Base-by-base conservation (phyloP, 106 monocot genomes). In the Acanthochlamys bracteata region DNA sequence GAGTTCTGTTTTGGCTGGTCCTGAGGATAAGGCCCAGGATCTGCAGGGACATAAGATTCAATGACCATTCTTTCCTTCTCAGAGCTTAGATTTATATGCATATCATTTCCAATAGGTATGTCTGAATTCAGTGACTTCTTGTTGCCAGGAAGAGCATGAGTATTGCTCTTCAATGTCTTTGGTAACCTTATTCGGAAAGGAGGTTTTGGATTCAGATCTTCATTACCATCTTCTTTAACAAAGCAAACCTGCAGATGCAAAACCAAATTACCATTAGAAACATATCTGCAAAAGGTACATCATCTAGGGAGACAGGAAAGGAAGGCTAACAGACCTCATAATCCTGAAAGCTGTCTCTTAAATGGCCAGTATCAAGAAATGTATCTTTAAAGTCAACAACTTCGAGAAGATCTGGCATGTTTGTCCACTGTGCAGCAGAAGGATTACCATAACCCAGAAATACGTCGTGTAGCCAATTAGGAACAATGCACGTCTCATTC, bases 391-490 rank as follows among this genome's bases (percentile, higher is more conserved):
- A 92, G 72, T 98, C 98, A 43, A 98, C 85, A 40, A 71, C 71
- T 73, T 89, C 88, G 41, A 98, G 80, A 76, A 92, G 81, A 81
- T 92, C 88, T 58, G 98, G 92, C 98, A 98, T 98, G 68, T 98
- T 98, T 74, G 69, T 83, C 98, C 98, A 98, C 24, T 88, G 88
- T 57, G 98, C 98, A 75, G 98, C 92, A 77, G 98, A 98, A 59
- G 98, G 98, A 74, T 88, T 86, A 65, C 98, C 98, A 78, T 98
- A 98, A 63, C 98, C 98, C 82, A 98, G 74, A 73, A 98, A 98
- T 64, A 92, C 75, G 49, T 98, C 88, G 65, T 98, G 92, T 58
- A 98, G 64, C 98, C 98, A 98, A 65, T 88, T 88, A 56, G 98
- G 98, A 70, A 92, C 98, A 64, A 92, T 86, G 53, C 88, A 98